Base-by-base conservation (phyloP, 1,284 basidiomycete genomes). In the Apiotrichum montevideense region DNA sequence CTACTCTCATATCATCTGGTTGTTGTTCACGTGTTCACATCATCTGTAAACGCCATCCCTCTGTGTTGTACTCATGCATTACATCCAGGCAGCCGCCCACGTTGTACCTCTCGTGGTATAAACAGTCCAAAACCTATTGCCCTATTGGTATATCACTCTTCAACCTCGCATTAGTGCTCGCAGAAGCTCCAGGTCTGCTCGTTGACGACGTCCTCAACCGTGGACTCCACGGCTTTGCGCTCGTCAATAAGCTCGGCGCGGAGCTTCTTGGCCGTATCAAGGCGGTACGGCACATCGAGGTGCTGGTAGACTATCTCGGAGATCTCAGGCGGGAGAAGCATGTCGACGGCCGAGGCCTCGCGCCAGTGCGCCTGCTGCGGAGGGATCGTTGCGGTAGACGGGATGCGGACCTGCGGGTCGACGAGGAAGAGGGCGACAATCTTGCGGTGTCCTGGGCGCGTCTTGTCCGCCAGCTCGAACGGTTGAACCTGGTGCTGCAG, bases 341-440 rank as follows among this genome's bases (percentile, higher is more conserved):
- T 14, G 45, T 34, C 41, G 45, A 47, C 10, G 11, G 11, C 9
- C 29, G 37, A 5, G 8, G 11, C 11, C 3, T 11, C 9, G 5
- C 50, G 21, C 56, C 60, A 62, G 37, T 56, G 46, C 14, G 14
- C 37, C 52, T 62, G 60, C 57, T 62, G 60, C 33, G 60, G 60
- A 8, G 60, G 60, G 1, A 62, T 52, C 33, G 56, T 42, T 6
- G 52, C 57, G 1, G 60, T 58, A 1, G 52, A 49, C 8, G 51
- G 14, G 29, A 62, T 50, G 4, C 48, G 54, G 14, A 51, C 53
- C 1, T 2, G 34, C 10, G 60, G 60, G 46, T 56, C 60, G 37
- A 62, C 60, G 37, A 62, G 54, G 57, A 62, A 62, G 34, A 62
- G 41, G 13, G 60, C 60, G 10, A 62, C 51, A 15, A 62, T 62